Conservation (phyloP, 164 flowering plant genomes). For the Tinospora cordifolia region DNA sequence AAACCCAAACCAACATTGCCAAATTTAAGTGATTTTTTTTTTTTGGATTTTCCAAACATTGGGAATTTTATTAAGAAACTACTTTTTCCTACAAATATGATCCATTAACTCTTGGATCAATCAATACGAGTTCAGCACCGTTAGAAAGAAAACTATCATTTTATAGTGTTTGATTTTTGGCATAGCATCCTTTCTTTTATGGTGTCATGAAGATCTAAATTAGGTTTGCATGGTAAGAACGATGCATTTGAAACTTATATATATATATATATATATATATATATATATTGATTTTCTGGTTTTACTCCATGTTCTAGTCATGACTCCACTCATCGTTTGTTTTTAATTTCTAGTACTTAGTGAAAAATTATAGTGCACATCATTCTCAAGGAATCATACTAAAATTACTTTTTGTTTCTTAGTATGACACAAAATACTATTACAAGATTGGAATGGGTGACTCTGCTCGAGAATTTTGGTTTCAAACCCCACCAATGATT, state of each 20-base stretch:
- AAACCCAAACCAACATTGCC: too few relatives aligned
- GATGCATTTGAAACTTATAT: too few relatives aligned
- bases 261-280: neutral
- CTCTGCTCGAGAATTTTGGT: constrained; percentile 75
- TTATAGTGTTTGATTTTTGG: neutral
- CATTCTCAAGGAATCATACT: constrained; percentile 5
- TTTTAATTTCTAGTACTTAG: too few relatives aligned
- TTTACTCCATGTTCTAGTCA: too few relatives aligned
- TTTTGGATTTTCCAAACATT: too few relatives aligned
- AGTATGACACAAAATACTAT: constrained; percentile 80
- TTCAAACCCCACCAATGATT: constrained; percentile 76
- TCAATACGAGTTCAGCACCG: neutral
- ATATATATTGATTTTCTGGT: neutral
- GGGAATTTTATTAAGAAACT: neutral
- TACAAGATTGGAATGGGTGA: constrained; percentile 75
- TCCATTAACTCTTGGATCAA: neutral
- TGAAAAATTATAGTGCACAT: too few relatives aligned
- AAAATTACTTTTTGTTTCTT: constrained; percentile 14
- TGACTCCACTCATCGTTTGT: too few relatives aligned
- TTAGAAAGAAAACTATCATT: neutral
- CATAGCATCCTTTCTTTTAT: neutral
- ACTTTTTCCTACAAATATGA: neutral
- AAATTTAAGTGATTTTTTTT: too few relatives aligned
- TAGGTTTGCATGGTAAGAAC: neutral
- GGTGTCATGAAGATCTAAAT: neutral